Evolutionary conservation across 129 eudicot genomes (phyloP).

Genomic region (Ambrosia artemisiifolia): DNA sequence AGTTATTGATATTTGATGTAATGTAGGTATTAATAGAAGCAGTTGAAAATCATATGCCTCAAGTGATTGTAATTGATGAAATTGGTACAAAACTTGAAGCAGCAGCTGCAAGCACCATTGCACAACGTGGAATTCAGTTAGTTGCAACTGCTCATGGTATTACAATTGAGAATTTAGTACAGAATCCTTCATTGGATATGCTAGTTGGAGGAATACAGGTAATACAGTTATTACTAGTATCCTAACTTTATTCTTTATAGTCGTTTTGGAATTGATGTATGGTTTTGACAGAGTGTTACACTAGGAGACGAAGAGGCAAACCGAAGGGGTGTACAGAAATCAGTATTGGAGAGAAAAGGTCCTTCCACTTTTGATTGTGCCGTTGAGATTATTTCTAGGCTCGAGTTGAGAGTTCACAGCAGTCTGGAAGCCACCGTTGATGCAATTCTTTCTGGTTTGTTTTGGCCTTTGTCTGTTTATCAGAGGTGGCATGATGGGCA

Average conservation of each 20-base stretch:
- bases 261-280: conserved; percentile 3
- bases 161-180: conserved; percentile 82
- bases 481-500: not conserved
- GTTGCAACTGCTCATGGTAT: conserved; percentile 99
- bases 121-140: conserved; percentile 97
- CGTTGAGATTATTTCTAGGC: conserved; percentile 88
- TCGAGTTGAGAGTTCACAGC: conserved; percentile 70
- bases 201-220: conserved; percentile 99
- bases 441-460: conserved; percentile 80
- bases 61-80: conserved; percentile 97
- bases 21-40: conserved; percentile 95
- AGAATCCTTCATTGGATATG: conserved; percentile 95
- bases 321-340: conserved; percentile 92
- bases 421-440: conserved; percentile 86
- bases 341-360: conserved; percentile 86
- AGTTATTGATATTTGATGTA: conserved; percentile 9
- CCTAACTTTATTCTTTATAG: not conserved
- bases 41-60: conserved; percentile 98
- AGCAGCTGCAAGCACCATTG: conserved; percentile 93
- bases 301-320: conserved; percentile 98
- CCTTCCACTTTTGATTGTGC: conserved; percentile 85
- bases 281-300: conserved; percentile 71
- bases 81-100: conserved; percentile 99
- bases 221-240: not conserved
- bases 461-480: not conserved